Conservation (phyloP, 352 stramenopile species). For the Globisporangium nagaii region DNA sequence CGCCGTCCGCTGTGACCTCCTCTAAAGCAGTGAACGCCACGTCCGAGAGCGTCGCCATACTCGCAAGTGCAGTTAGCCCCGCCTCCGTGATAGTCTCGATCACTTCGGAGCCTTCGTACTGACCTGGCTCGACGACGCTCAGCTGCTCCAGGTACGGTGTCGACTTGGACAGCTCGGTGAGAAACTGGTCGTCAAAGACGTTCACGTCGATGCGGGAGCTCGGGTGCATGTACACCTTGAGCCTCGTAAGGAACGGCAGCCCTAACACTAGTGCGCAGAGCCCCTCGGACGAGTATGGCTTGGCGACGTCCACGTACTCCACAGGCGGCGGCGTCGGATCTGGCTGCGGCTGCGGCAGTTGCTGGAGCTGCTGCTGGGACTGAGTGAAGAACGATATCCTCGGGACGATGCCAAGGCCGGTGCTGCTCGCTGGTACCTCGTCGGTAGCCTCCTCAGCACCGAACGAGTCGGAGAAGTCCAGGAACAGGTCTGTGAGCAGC, state of each 20-base stretch:
- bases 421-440: neutral
- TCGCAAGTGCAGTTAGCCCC: constrained; percentile 22
- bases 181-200: constrained; percentile 35
- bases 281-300: constrained; percentile 25
- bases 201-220: constrained; percentile 26
- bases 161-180: constrained; percentile 15
- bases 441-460: neutral
- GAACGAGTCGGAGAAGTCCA: constrained; percentile 35
- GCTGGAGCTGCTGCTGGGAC: neutral
- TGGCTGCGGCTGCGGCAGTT: neutral
- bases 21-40: constrained; percentile 27
- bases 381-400: constrained; percentile 3
- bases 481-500: constrained; percentile 26
- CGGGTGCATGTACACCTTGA: constrained; percentile 36
- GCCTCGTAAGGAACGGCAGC: constrained; percentile 23
- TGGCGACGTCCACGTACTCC: constrained; percentile 13
- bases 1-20: constrained; percentile 11
- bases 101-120: constrained; percentile 25
- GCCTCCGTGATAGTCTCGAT: constrained; percentile 23
- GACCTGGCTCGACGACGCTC: constrained; percentile 21
- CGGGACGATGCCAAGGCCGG: neutral
- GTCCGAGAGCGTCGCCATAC: constrained; percentile 32
- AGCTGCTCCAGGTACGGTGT: constrained; percentile 29
- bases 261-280: constrained; percentile 26
- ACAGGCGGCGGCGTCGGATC: neutral